phyloP scores from a whole-genome alignment of 352 stramenopile species.

The Pythium inflatum region DNA sequence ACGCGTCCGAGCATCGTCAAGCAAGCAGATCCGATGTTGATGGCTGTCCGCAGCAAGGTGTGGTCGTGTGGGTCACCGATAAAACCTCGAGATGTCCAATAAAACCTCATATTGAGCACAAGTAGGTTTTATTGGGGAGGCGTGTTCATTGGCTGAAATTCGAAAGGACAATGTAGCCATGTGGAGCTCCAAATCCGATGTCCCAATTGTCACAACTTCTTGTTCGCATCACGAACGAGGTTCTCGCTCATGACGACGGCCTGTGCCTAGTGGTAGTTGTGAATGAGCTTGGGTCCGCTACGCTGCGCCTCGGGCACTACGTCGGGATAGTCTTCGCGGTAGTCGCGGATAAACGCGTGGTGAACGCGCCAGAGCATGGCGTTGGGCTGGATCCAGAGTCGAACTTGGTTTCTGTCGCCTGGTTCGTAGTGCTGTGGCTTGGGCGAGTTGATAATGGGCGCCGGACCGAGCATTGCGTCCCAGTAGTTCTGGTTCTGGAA shows the following conservation, averaged over 20 bases:
- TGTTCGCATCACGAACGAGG: too few relatives aligned
- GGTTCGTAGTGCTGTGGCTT: not conserved
- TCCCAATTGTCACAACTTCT: too few relatives aligned
- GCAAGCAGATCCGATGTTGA: not conserved
- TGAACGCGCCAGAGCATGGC: constrained; percentile 7
- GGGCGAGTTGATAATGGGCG: not conserved
- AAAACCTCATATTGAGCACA: not conserved
- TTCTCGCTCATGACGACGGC: too few relatives aligned
- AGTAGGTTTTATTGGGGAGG: too few relatives aligned
- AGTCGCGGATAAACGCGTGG: constrained; percentile 9
- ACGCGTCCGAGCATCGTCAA: constrained; percentile 34
- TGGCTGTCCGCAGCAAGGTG: not conserved
- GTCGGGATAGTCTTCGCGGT: not conserved
- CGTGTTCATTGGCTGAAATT: not conserved
- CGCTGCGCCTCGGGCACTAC: not conserved
- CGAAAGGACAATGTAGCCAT: not conserved
- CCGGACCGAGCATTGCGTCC: not conserved
- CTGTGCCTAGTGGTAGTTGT: not conserved
- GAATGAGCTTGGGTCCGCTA: not conserved
- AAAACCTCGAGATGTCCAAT: constrained; percentile 27
- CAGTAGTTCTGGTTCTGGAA: constrained; percentile 12
- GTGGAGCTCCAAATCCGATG: not conserved
- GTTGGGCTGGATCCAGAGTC: constrained; percentile 8
- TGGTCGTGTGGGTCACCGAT: constrained; percentile 14
- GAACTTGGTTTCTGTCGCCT: not conserved